Percentiles rank a stretch among this genome's conserved stretches.
phyloP scores from a whole-genome alignment of 139 green algal genomes.

The Closterium sp. region DNA sequence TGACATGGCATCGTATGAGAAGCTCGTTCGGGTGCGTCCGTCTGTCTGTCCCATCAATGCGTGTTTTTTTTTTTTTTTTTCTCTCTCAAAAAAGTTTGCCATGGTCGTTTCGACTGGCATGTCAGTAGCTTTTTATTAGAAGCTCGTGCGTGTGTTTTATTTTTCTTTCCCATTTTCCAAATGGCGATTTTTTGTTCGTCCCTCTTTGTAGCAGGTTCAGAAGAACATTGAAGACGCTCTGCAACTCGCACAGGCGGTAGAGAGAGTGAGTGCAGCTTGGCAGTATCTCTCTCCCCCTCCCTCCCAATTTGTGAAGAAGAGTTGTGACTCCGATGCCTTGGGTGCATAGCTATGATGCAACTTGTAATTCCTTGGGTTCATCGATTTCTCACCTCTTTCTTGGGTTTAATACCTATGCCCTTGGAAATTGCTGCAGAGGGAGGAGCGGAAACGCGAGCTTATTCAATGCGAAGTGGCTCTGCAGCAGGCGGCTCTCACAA shows the following conservation, averaged over 20 bases:
- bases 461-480: not conserved
- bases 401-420: too few species aligned
- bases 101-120: too few species aligned
- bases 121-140: too few species aligned
- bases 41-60: not conserved
- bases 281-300: not conserved
- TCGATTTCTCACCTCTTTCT: not conserved
- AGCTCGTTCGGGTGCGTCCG: conserved; percentile 30
- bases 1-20: conserved; percentile 46
- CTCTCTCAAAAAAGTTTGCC: too few species aligned
- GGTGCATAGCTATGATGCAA: too few species aligned
- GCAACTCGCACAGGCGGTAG: not conserved
- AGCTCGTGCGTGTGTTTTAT: too few species aligned
- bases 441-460: not conserved
- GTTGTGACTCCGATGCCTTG: too few species aligned
- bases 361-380: too few species aligned
- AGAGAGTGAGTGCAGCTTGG: not conserved
- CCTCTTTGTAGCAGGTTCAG: not conserved
- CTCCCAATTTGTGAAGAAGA: too few species aligned
- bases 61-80: too few species aligned
- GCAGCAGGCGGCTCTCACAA: not conserved
- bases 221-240: not conserved
- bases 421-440: not conserved
- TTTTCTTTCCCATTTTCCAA: too few species aligned
- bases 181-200: not conserved